phyloP scores from a whole-genome alignment of 176 grass and related monocot species.

The Carex myosuroides region DNA sequence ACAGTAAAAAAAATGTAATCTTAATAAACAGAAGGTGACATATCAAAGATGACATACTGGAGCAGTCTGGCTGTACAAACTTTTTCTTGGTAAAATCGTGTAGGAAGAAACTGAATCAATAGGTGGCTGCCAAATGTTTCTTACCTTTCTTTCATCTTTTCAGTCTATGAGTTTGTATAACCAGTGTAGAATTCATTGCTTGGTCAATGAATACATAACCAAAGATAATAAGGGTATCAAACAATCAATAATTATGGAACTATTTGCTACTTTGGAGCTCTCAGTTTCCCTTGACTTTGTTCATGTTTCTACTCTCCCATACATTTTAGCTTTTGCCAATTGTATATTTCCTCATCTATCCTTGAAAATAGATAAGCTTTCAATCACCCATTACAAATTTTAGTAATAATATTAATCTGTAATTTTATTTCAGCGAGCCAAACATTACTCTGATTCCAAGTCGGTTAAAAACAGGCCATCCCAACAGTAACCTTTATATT shows the following conservation, averaged over 20 bases:
- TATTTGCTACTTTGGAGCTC: background rate
- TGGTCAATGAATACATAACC: background rate
- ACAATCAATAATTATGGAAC: background rate
- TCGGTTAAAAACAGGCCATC: background rate
- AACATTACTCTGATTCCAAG: background rate
- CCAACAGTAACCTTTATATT: background rate
- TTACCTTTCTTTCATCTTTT: background rate
- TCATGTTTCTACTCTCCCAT: background rate
- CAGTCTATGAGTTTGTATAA: background rate
- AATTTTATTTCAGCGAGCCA: background rate
- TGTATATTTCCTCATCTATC: background rate
- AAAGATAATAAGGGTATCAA: constrained; percentile 1
- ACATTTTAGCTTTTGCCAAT: background rate
- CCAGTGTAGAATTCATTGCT: background rate
- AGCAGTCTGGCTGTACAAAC: background rate
- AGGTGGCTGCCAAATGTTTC: background rate
- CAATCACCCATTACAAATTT: background rate
- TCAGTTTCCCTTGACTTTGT: background rate
- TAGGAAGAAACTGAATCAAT: background rate
- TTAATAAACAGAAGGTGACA: background rate
- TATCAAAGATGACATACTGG: background rate
- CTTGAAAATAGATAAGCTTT: background rate
- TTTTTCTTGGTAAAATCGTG: background rate
- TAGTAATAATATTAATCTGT: background rate
- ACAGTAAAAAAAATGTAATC: background rate